Evolutionary conservation across 1,284 basidiomycete genomes (phyloP), one percentile per base, ranked within the genome.

Genomic region (Cryptococcus amylolentus): DNA sequence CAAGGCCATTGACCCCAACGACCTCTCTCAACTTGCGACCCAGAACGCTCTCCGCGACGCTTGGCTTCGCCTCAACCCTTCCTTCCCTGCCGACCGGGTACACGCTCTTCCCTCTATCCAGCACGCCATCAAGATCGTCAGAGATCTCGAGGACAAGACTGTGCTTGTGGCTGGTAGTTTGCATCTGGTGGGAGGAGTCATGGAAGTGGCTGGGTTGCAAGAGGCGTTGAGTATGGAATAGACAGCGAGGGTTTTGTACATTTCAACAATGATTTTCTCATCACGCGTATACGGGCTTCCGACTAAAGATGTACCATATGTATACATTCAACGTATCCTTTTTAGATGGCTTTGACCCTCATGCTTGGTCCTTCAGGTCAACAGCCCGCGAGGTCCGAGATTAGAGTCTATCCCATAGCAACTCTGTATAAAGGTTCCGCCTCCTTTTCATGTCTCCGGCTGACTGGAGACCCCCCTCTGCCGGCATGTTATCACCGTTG

Each of bases 181-280:
- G 64, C 94, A 96, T 78, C 83, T 99, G 14, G 88, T 98, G 6
- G 96, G 96, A 23, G 96, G 96, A 2, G 81, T 95, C 9, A 90
- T 98, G 69, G 92, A 95, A 69, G 91, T 91, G 4, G 88, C 91
- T 8, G 86, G 84, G 23, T 75, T 97, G 57, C 84, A 86, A 54
- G 81, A 84, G 61, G 74, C 71, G 4, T 61, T 78, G 27, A 68
- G 69, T 20, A 75, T 78, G 70, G 70, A 64, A 35, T 76, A 65
- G 51, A 38, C 27, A 35, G 28, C 4, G 41, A 37, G 27, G n/a
- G 18, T 49, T 14, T 12, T 35, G 28, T 18, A 49, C 28, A 49
- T 18, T 49, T 31, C 27, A 49, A 35, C 31, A 35, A 49, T 49
- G 47, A 10, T 23, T 26, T 39, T 28, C 7, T 42, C 41, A 23